phyloP scores from a whole-genome alignment of 1,284 basidiomycete genomes.

The Trametes polyzona region DNA sequence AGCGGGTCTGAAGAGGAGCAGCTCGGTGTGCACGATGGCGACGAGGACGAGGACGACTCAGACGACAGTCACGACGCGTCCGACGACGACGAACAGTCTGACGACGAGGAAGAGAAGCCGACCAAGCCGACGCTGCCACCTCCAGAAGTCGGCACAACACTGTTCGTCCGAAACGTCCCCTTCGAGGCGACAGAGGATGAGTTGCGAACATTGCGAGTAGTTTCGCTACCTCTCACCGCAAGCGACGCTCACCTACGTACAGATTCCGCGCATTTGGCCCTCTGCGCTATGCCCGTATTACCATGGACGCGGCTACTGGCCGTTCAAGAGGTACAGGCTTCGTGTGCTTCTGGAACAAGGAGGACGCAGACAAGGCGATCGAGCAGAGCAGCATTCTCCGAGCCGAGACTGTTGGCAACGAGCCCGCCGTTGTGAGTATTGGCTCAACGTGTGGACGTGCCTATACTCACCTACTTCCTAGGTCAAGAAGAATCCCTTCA shows the following conservation, averaged over 20 bases:
- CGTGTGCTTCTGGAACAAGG: conserved; percentile 96
- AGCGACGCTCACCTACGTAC: background rate
- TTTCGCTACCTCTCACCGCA: background rate
- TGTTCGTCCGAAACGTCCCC: conserved; percentile 95
- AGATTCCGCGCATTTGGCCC: conserved; percentile 93
- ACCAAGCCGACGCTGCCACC: conserved; percentile 76
- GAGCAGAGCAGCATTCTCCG: conserved; percentile 80
- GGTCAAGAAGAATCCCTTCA: conserved; percentile 83
- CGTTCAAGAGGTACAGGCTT: conserved; percentile 96
- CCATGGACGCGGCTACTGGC: conserved; percentile 83
- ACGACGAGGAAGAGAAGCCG: conserved; percentile 49
- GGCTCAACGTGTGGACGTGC: background rate
- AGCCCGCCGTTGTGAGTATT: conserved; percentile 37
- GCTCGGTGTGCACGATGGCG: conserved; percentile 49
- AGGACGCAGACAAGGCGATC: conserved; percentile 87
- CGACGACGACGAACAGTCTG: conserved; percentile 38
- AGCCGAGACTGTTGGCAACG: conserved; percentile 58
- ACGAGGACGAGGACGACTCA: conserved; percentile 41
- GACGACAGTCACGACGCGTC: conserved; percentile 38
- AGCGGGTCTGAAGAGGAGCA: conserved; percentile 38
- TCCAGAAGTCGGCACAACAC: conserved; percentile 85
- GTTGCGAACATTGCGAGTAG: conserved; percentile 73
- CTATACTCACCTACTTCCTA: conserved; percentile 24
- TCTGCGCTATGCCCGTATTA: conserved; percentile 91
- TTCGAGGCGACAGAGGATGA: conserved; percentile 94